A percentile compares a stretch with the other conserved stretches of the same genome.
These are phyloP conservation scores for Xylaria nigripes DNA, from an alignment of 495 filamentous ascomycete species.

Conservation along the genomic window DNA sequence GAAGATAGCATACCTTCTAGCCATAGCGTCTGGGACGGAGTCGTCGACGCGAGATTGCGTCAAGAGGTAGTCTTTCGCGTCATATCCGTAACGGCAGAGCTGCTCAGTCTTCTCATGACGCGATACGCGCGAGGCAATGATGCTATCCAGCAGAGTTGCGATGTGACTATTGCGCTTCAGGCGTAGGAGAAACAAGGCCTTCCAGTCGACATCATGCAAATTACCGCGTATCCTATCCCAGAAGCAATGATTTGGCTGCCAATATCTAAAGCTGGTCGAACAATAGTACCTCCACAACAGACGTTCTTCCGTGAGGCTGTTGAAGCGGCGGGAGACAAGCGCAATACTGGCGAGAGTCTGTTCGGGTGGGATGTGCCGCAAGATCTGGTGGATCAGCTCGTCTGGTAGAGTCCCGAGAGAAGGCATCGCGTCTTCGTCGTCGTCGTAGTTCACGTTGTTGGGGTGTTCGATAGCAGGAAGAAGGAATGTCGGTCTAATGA, in stretches of 20 bases:
- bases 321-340: slow-evolving; percentile 54
- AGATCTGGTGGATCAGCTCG: slow-evolving; percentile 64
- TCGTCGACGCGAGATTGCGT: slow-evolving; percentile 51
- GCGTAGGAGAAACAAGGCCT: slow-evolving; percentile 56
- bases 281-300: slow-evolving; percentile 78
- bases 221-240: slow-evolving; percentile 40
- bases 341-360: slow-evolving; percentile 44
- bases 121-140: slow-evolving; percentile 58
- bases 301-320: slow-evolving; percentile 56
- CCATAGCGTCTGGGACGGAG: slow-evolving; percentile 65
- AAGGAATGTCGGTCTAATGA: background rate
- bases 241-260: slow-evolving; percentile 62
- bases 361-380: slow-evolving; percentile 51
- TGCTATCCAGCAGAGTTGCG: slow-evolving; percentile 54
- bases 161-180: slow-evolving; percentile 46
- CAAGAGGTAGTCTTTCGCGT: slow-evolving; percentile 79
- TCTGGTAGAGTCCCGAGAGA: slow-evolving; percentile 50
- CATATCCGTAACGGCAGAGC: slow-evolving; percentile 67
- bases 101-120: slow-evolving; percentile 60
- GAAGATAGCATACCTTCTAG: slow-evolving; percentile 56
- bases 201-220: slow-evolving; percentile 66
- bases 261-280: slow-evolving; percentile 54
- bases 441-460: background rate
- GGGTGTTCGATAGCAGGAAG: background rate
- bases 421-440: slow-evolving; percentile 12